These are phyloP conservation scores for Aspergillus mulundensis DNA, from an alignment of 495 filamentous ascomycete genomes.

Conservation along the genomic window DNA sequence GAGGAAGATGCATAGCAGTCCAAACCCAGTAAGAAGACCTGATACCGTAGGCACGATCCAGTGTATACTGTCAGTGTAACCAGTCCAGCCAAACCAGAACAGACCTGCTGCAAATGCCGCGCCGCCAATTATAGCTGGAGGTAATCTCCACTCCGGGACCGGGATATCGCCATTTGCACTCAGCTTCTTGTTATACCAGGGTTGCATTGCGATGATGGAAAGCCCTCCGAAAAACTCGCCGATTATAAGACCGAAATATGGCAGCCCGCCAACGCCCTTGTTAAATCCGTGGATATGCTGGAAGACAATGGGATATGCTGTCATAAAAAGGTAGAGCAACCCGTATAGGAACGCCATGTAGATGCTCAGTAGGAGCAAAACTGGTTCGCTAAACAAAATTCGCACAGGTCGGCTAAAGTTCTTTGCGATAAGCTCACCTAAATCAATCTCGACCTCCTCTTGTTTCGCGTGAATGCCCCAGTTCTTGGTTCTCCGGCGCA, in stretches of 20 bases:
- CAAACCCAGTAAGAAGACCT: constrained; percentile 58
- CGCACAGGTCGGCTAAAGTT: constrained; percentile 79
- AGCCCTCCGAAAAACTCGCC: constrained; percentile 67
- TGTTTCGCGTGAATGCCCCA: constrained; percentile 95
- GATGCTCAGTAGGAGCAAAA: constrained; percentile 67
- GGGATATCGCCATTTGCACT: constrained; percentile 69
- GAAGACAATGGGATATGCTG: constrained; percentile 79
- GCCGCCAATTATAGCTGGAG: constrained; percentile 74
- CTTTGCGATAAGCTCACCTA: constrained; percentile 72
- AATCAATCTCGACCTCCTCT: constrained; percentile 85
- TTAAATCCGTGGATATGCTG: constrained; percentile 64
- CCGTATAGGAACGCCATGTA: constrained; percentile 86
- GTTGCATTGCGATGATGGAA: constrained; percentile 62
- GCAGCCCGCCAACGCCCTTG: constrained; percentile 64
- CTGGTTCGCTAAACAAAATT: constrained; percentile 76
- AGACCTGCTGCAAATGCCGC: constrained; percentile 67
- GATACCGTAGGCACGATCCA: constrained; percentile 81
- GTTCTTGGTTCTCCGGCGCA: constrained; percentile 78
- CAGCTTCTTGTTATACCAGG: constrained; percentile 59
- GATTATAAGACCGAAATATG: constrained; percentile 77
- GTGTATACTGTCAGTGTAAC: constrained; percentile 60
- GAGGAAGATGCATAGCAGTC: constrained; percentile 75
- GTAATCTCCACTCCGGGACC: constrained; percentile 82
- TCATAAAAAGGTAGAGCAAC: constrained; percentile 75
- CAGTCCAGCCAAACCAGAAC: constrained; percentile 86